phyloP scores from a whole-genome alignment of 2,329 filamentous ascomycete species.

The Pleoardoris graminearum region DNA sequence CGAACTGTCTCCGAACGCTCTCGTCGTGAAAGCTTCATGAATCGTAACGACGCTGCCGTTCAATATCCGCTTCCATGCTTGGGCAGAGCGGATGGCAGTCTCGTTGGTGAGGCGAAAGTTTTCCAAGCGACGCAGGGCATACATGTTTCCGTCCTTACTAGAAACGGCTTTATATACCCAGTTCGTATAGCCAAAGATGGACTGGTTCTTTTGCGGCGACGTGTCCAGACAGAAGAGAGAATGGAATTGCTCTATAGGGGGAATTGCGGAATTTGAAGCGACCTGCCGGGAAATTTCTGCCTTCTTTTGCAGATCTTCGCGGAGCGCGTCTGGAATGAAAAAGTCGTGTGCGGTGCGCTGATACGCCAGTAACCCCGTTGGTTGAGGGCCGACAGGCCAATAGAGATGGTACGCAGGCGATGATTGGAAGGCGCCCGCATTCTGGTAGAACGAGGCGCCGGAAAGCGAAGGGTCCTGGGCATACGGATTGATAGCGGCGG shows the following conservation, averaged over 20 bases:
- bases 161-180: constrained; percentile 97
- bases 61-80: constrained; percentile 84
- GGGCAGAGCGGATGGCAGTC: constrained; percentile 81
- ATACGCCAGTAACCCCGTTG: constrained; percentile 79
- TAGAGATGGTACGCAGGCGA: constrained; percentile 80
- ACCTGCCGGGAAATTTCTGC: constrained; percentile 82
- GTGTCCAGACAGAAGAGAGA: constrained; percentile 88
- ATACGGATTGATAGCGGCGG: constrained; percentile 65
- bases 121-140: constrained; percentile 84
- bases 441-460: constrained; percentile 68
- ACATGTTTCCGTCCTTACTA: constrained; percentile 84
- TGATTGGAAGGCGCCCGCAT: constrained; percentile 58
- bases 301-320: constrained; percentile 89
- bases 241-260: constrained; percentile 83
- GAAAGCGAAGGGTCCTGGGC: constrained; percentile 69
- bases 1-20: constrained; percentile 92
- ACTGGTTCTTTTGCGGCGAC: constrained; percentile 74
- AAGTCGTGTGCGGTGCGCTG: constrained; percentile 88
- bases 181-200: constrained; percentile 82
- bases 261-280: constrained; percentile 76
- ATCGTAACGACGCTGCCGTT: constrained; percentile 83
- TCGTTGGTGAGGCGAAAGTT: constrained; percentile 88
- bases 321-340: constrained; percentile 82
- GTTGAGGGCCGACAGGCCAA: constrained; percentile 80
- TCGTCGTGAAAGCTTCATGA: constrained; percentile 89